A percentile compares a stretch with the other conserved stretches of the same genome.
These are phyloP conservation scores for Fraxinus greggii DNA, from an alignment of 305 asterid genomes.

Conservation along the genomic window DNA sequence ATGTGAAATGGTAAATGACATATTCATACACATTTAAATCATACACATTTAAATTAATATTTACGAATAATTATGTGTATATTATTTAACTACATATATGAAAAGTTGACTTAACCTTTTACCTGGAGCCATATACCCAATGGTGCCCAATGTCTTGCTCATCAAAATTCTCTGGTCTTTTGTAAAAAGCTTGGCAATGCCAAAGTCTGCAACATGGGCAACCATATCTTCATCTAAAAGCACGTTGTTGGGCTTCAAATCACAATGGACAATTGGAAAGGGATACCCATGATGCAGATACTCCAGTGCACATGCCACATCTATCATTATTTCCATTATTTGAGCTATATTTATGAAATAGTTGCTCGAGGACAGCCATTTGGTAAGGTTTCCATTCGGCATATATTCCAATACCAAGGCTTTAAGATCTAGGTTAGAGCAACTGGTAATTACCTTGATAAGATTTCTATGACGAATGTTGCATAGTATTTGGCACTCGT, in stretches of 20 bases:
- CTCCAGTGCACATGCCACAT: slow-evolving; percentile 19
- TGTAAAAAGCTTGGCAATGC: slow-evolving; percentile 13
- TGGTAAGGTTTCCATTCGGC: slow-evolving; percentile 6
- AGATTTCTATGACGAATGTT: slow-evolving; percentile 23
- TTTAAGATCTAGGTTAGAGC: slow-evolving; percentile 14
- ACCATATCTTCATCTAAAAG: slow-evolving; percentile 11
- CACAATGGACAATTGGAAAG: slow-evolving; percentile 15
- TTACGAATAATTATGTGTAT: not conserved
- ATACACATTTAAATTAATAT: not conserved
- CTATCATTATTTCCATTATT: slow-evolving; percentile 10
- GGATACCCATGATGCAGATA: slow-evolving; percentile 18
- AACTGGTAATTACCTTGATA: slow-evolving; percentile 13
- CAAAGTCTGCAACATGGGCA: slow-evolving; percentile 6
- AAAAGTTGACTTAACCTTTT: not conserved
- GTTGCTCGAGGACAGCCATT: slow-evolving; percentile 10
- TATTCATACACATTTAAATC: too few species aligned
- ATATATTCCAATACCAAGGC: slow-evolving; percentile 24
- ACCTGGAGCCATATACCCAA: slow-evolving; percentile 18
- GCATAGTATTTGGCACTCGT: slow-evolving; percentile 14
- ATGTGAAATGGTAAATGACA: not conserved
- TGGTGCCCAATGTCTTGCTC: slow-evolving; percentile 2
- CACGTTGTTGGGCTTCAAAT: slow-evolving; percentile 13
- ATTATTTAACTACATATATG: not conserved
- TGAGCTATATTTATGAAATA: not conserved
- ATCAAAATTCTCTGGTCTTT: not conserved